A percentile compares a stretch with the other conserved stretches of the same genome.
phyloP scores from a whole-genome alignment of 441 rosid genomes.

The Lepidium campestre region DNA sequence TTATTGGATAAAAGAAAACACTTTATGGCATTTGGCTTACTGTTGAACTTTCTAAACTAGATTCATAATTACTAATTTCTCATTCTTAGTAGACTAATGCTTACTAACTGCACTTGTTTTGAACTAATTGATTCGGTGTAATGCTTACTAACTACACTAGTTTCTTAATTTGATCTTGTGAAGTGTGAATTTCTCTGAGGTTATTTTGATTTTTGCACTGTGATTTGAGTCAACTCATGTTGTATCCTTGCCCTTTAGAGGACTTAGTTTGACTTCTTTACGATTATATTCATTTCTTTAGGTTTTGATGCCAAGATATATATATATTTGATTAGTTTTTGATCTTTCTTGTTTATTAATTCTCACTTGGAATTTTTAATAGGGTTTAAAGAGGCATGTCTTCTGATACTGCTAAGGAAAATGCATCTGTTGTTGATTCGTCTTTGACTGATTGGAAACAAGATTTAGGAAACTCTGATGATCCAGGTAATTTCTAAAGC shows the following conservation, averaged over 20 bases:
- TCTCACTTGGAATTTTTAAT: slow-evolving; percentile 1
- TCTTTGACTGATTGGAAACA: slow-evolving; percentile 77
- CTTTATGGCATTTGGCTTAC: not conserved
- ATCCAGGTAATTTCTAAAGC: slow-evolving; percentile 49
- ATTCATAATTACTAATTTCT: not conserved
- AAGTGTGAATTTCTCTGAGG: not conserved
- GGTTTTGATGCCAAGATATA: not conserved
- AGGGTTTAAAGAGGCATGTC: slow-evolving; percentile 52
- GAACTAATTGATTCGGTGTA: not conserved
- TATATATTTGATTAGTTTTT: not conserved
- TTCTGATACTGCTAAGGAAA: slow-evolving; percentile 75
- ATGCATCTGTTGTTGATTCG: slow-evolving; percentile 86
- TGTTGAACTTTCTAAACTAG: not conserved
- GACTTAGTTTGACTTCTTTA: not conserved
- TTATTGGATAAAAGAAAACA: not conserved
- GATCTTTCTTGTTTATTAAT: slow-evolving; percentile 2
- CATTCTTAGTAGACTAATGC: not conserved
- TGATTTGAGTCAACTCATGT: not conserved
- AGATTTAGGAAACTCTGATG: slow-evolving; percentile 62
- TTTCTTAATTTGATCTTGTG: not conserved
- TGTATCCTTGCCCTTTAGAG: not conserved
- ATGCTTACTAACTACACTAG: not conserved
- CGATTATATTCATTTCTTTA: not conserved
- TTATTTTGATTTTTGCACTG: not conserved
- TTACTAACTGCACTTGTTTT: not conserved